Evolutionary conservation across 2,329 filamentous ascomycete genomes (phyloP).

Genomic region (Phaeophleospora eucalypticola): DNA sequence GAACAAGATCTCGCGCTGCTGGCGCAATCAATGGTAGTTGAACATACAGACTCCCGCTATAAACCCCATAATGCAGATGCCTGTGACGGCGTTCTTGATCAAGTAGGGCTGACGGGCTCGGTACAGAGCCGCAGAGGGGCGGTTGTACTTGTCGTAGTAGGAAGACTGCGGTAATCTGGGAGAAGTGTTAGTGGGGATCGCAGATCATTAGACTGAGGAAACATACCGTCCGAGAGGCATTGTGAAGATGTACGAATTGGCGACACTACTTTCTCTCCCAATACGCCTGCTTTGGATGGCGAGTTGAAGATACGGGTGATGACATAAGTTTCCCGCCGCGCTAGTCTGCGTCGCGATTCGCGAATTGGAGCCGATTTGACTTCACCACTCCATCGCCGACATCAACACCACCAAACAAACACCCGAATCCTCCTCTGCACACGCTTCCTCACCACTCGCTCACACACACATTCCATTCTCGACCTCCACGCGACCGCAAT

Average conservation of each 20-base stretch:
- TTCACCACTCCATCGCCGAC: no score
- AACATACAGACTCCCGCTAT: slow-evolving; percentile 82
- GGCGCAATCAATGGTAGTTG: no score
- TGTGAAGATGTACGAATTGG: slow-evolving; percentile 2
- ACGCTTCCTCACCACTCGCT: not conserved
- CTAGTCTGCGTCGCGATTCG: no score
- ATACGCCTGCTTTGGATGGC: not conserved
- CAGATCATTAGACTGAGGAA: not conserved
- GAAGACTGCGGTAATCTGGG: slow-evolving; percentile 59
- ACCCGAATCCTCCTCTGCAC: not conserved
- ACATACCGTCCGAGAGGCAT: slow-evolving; percentile 24
- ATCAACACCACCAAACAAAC: not conserved
- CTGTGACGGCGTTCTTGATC: slow-evolving; percentile 80
- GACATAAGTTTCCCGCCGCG: no score
- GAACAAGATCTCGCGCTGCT: not conserved
- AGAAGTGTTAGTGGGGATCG: slow-evolving; percentile 2
- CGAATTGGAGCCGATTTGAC: no score
- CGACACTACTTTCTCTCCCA: no score
- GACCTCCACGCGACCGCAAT: slow-evolving; percentile 10
- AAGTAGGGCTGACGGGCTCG: slow-evolving; percentile 89
- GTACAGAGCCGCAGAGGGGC: slow-evolving; percentile 82
- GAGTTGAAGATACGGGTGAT: no score
- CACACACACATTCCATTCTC: not conserved
- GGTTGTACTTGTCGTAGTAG: slow-evolving; percentile 87
- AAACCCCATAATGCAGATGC: slow-evolving; percentile 68